Percentiles rank a stretch among this genome's conserved stretches.
Conservation (phyloP, 163 green algal species). For the Chlamydomonas reinhardtii region DNA sequence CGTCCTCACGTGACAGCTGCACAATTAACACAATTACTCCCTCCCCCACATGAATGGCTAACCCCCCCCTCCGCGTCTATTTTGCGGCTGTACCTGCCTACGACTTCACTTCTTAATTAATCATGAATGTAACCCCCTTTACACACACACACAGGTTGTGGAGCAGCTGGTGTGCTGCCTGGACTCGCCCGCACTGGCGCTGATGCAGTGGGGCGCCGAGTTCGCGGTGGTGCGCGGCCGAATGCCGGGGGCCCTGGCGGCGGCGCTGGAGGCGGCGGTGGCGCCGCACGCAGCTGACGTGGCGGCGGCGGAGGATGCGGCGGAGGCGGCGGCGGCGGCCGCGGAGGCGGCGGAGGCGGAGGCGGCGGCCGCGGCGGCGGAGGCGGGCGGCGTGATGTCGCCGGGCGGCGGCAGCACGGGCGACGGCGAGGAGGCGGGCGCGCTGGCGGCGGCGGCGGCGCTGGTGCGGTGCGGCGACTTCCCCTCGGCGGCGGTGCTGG, state of each 20-base stretch:
- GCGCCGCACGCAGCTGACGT: slow-evolving; percentile 53
- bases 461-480: slow-evolving; percentile 36
- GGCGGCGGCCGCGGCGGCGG: slow-evolving; percentile 52
- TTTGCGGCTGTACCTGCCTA: no score
- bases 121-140: no score
- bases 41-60: no score
- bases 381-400: slow-evolving; percentile 10
- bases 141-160: slow-evolving; percentile 56
- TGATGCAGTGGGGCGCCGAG: slow-evolving; percentile 85
- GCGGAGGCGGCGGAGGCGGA: slow-evolving; percentile 24
- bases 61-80: no score
- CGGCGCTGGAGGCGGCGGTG: slow-evolving; percentile 59
- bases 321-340: slow-evolving; percentile 1
- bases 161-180: slow-evolving; percentile 81
- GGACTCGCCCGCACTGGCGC: slow-evolving; percentile 81
- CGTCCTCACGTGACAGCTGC: no score
- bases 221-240: slow-evolving; percentile 74
- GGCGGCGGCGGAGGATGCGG: slow-evolving; percentile 6
- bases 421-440: not conserved
- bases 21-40: no score
- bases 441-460: not conserved
- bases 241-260: slow-evolving; percentile 58
- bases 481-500: slow-evolving; percentile 21
- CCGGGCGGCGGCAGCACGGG: not conserved
- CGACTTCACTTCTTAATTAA: no score